Evolutionary conservation across 257 asterid species (phyloP).

Genomic region (Phtheirospermum japonicum): DNA sequence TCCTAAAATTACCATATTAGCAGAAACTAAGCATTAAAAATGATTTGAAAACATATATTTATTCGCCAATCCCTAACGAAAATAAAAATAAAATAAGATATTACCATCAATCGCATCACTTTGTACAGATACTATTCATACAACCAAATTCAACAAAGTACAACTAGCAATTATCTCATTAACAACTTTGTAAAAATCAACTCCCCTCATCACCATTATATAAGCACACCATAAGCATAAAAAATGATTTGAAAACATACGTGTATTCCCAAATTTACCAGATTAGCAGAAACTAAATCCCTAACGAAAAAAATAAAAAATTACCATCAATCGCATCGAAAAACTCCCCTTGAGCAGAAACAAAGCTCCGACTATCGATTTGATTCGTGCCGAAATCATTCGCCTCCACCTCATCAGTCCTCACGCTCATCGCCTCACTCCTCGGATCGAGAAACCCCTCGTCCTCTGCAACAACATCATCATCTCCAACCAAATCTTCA

Average conservation of each 20-base stretch:
- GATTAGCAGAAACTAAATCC: not conserved
- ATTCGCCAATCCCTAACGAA: too few relatives aligned
- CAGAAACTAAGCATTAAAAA: too few relatives aligned
- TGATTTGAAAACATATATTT: too few relatives aligned
- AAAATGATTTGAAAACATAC: not conserved
- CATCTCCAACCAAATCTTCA: constrained; percentile 25
- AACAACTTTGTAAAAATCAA: too few relatives aligned
- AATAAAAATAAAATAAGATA: too few relatives aligned
- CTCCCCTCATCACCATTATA: too few relatives aligned
- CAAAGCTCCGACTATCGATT: constrained; percentile 54
- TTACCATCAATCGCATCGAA: constrained; percentile 85
- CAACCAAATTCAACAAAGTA: too few relatives aligned
- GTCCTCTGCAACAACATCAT: constrained; percentile 32
- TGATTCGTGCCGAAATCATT: constrained; percentile 30
- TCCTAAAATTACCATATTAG: not conserved
- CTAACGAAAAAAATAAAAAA: not conserved
- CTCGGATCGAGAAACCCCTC: constrained; percentile 43
- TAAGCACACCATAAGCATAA: constrained; percentile 4
- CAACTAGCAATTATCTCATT: too few relatives aligned
- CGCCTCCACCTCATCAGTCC: constrained; percentile 41
- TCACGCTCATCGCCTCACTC: constrained; percentile 34
- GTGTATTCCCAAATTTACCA: too few relatives aligned
- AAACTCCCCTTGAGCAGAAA: constrained; percentile 62
- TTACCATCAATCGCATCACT: too few relatives aligned
- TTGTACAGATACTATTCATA: too few relatives aligned